Evolutionary conservation across 2,329 filamentous ascomycete species (phyloP).

Genomic region (Fusarium guadeloupense): DNA sequence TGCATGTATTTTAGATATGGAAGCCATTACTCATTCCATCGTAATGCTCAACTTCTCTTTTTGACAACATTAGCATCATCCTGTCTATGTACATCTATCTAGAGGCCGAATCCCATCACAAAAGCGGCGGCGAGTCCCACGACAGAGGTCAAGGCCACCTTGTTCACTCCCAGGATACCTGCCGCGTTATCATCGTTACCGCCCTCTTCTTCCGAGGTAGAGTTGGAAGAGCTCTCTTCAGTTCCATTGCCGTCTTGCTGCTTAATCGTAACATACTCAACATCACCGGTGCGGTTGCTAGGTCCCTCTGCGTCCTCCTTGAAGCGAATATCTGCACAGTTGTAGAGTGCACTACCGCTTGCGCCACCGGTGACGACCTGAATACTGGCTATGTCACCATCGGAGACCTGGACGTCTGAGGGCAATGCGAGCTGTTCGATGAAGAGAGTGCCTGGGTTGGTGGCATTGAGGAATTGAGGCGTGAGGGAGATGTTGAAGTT

Average conservation of each 20-base stretch:
- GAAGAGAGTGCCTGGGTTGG: conserved; percentile 72
- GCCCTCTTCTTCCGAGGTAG: conserved; percentile 12
- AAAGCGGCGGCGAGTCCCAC: conserved; percentile 53
- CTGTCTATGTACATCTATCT: not conserved
- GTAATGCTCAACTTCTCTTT: conserved; percentile 11
- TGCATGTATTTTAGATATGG: conserved; percentile 29
- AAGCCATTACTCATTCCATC: conserved; percentile 5
- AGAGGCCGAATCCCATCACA: conserved; percentile 50
- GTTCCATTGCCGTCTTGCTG: conserved; percentile 40
- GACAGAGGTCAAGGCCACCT: conserved; percentile 46
- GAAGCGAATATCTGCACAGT: conserved; percentile 80
- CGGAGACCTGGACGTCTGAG: conserved; percentile 55
- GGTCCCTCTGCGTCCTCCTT: conserved; percentile 59
- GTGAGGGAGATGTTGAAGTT: conserved; percentile 77
- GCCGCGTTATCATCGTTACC: conserved; percentile 38
- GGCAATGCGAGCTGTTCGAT: conserved; percentile 67
- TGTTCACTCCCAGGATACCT: conserved; percentile 37
- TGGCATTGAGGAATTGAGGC: conserved; percentile 66
- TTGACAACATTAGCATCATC: conserved; percentile 6
- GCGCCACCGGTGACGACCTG: conserved; percentile 74
- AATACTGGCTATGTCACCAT: conserved; percentile 71
- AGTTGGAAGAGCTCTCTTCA: conserved; percentile 31
- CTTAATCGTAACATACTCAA: conserved; percentile 55
- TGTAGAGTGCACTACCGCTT: conserved; percentile 71
- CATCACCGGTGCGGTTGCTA: conserved; percentile 49